A percentile compares a stretch with the other conserved stretches of the same genome.
Evolutionary conservation across 345 rosid species (phyloP).

Genomic region (Eucalyptus microcorys): DNA sequence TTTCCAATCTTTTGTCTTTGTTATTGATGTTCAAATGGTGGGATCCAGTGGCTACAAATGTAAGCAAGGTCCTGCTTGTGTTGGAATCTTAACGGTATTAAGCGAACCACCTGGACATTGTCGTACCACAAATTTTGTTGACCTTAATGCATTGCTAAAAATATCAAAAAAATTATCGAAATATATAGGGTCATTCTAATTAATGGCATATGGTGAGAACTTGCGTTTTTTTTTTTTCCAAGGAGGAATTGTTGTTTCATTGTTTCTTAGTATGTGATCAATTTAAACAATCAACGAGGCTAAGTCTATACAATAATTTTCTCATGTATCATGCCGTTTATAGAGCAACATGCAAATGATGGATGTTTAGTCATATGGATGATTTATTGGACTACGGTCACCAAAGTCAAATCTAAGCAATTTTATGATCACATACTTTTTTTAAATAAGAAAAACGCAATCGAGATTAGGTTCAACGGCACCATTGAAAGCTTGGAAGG

Average conservation of each 20-base stretch:
- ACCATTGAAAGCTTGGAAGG: background rate
- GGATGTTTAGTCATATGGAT: background rate
- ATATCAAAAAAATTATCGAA: no score
- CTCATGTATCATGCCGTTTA: background rate
- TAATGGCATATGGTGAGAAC: background rate
- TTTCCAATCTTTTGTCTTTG: background rate
- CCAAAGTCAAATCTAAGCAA: background rate
- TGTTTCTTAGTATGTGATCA: background rate
- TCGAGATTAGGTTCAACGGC: rapidly evolving
- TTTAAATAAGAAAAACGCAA: rapidly evolving
- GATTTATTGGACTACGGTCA: background rate
- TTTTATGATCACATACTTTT: background rate
- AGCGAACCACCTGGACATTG: background rate
- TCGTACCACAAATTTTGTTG: background rate
- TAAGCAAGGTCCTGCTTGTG: background rate
- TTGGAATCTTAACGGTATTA: background rate
- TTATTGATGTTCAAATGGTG: background rate
- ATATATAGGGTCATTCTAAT: background rate
- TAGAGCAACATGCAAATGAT: background rate
- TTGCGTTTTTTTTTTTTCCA: background rate
- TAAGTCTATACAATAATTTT: background rate
- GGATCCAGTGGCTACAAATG: background rate
- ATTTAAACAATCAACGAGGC: background rate
- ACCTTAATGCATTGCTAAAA: no score
- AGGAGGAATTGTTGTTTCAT: background rate